These are phyloP conservation scores for Ganoderma leucocontextum DNA, from an alignment of 1,284 basidiomycete genomes.

Conservation along the genomic window DNA sequence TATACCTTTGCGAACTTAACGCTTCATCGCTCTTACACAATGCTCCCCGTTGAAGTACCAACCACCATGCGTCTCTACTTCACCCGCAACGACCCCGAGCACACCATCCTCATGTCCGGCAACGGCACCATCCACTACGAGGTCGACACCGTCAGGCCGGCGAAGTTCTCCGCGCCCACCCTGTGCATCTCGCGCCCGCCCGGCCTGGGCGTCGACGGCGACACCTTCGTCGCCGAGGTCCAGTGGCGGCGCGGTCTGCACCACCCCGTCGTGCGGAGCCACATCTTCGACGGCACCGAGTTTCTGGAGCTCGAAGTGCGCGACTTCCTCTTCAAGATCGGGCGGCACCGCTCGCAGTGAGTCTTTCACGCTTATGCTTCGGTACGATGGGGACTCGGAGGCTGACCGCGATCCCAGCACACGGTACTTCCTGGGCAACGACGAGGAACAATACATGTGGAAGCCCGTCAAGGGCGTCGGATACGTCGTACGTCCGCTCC, in stretches of 20 bases:
- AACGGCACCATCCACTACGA: slow-evolving; percentile 58
- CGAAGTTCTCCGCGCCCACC: slow-evolving; percentile 41
- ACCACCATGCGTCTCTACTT: slow-evolving; percentile 55
- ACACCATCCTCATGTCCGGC: slow-evolving; percentile 55
- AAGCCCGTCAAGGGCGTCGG: slow-evolving; percentile 51
- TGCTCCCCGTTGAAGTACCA: not conserved
- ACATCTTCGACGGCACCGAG: slow-evolving; percentile 46
- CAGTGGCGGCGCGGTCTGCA: slow-evolving; percentile 51
- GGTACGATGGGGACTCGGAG: not conserved
- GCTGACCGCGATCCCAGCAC: slow-evolving; percentile 42
- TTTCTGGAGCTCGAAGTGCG: slow-evolving; percentile 47
- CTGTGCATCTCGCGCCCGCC: slow-evolving; percentile 49
- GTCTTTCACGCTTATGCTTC: slow-evolving; percentile 31
- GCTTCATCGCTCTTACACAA: not conserved
- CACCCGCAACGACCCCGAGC: slow-evolving; percentile 56
- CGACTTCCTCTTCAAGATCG: slow-evolving; percentile 53
- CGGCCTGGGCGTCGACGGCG: slow-evolving; percentile 42
- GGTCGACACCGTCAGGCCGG: slow-evolving; percentile 48
- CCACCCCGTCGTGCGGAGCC: slow-evolving; percentile 53
- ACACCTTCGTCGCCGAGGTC: slow-evolving; percentile 55
- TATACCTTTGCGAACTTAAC: not conserved
- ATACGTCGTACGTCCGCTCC: slow-evolving; percentile 46
- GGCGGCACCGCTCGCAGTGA: slow-evolving; percentile 54
- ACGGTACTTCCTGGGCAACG: slow-evolving; percentile 59
- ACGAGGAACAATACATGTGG: slow-evolving; percentile 60